Evolutionary conservation across 2,329 filamentous ascomycete genomes (phyloP), one percentile per base, ranked within the genome.

Genomic region (Dryadomyces sulphureus): DNA sequence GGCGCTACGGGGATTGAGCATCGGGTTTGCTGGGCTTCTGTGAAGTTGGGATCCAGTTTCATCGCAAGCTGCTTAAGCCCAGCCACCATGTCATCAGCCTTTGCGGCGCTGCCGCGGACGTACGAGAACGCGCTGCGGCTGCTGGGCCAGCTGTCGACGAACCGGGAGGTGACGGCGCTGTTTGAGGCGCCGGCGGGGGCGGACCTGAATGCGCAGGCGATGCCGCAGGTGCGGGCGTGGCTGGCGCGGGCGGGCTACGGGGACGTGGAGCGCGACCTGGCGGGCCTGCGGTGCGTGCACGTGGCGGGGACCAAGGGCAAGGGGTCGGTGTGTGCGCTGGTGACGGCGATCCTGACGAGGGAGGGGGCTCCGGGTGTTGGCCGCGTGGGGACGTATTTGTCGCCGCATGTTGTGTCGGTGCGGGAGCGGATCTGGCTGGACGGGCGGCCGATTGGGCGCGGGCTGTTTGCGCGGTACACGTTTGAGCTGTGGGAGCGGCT

Each of bases 291-390:
- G 16, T 72, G 70, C 53, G 77, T 96, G 50, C 90, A 96, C 59
- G 79, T 96, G 40, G 85, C 90, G 1, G 90, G 90, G 12, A 95
- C 89, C 5, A 96, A 95, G 61, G 90, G 90, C 49, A 96, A 95
- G 62, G 89, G 89, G 36, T 92, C 85, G 2, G 88, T 87, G 0
- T 86, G 84, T 53, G 83, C 89, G 9, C 90, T 89, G 60, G 75
- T 87, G 19, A 86, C 87, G 14, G 80, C 80, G 2, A 84, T 94
- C 51, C 68, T 94, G n/a, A 65, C 70, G 4, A 66, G 56, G 48
- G 43, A 30, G 12, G 45, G 32, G 3, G 14, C 59, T 43, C 21
- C 16, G 1, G 4, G 17, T 7, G 50, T 62, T 51, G 48, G 64
- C 51, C 49, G 61, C 60, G 61, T 92, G 22, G 88, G 88, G 35